Percentiles rank a stretch among this genome's conserved stretches.
Conservation (phyloP, 202 grass and related monocot genomes). For the Digitaria exilis region DNA sequence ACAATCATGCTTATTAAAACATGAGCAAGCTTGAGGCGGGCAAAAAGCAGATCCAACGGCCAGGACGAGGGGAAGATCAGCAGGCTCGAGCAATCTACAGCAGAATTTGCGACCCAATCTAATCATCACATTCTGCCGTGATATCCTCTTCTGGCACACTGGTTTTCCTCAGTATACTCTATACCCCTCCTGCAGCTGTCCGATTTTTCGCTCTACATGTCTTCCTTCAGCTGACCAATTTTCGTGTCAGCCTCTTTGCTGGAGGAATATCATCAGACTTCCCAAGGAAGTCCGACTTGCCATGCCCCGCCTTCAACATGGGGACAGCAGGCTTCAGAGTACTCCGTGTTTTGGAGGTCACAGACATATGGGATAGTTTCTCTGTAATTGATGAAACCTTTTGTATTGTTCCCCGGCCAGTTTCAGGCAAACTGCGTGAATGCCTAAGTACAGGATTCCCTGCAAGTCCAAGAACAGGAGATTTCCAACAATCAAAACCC, state of each 20-base stretch:
- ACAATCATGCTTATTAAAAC: slow-evolving; percentile 46
- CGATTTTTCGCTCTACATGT: background rate
- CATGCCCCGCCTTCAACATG: slow-evolving; percentile 76
- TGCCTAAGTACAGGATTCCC: slow-evolving; percentile 50
- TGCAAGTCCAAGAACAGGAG: slow-evolving; percentile 32
- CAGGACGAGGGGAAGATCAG: slow-evolving; percentile 9
- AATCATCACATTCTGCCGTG: background rate
- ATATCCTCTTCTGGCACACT: slow-evolving; percentile 28
- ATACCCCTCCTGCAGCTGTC: background rate
- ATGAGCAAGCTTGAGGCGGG: slow-evolving; percentile 23
- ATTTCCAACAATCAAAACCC: background rate
- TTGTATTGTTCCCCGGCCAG: slow-evolving; percentile 40
- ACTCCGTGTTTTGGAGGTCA: slow-evolving; percentile 50
- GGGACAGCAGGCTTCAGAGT: slow-evolving; percentile 58
- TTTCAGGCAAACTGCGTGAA: slow-evolving; percentile 65
- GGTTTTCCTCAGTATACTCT: slow-evolving; percentile 25
- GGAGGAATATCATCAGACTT: slow-evolving; percentile 77
- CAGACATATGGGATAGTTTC: slow-evolving; percentile 67
- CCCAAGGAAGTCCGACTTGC: slow-evolving; percentile 55
- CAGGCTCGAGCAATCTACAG: slow-evolving; percentile 25
- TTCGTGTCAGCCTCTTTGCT: slow-evolving; percentile 70
- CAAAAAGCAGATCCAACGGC: slow-evolving; percentile 15
- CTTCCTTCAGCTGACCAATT: slow-evolving; percentile 64
- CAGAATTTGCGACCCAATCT: slow-evolving; percentile 21
- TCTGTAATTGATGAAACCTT: slow-evolving; percentile 66